Evolutionary conservation across 768 basidiomycete species (phyloP).

Genomic region (Asterophora parasitica): DNA sequence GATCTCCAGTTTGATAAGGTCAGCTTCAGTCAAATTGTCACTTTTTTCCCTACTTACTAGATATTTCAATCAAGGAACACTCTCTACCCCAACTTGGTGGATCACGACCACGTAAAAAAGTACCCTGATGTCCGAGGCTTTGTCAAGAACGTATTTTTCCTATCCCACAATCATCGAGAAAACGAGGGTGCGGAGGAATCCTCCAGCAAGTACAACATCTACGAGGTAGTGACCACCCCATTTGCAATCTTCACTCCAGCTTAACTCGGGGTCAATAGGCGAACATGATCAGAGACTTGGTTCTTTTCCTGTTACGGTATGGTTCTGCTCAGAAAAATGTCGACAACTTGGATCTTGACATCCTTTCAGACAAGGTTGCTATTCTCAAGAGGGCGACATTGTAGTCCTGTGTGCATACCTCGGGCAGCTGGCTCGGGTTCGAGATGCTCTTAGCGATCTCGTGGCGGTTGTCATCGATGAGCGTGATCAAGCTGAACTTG

Average conservation of each 20-base stretch:
- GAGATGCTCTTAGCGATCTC: constrained; percentile 34
- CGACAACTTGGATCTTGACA: neutral
- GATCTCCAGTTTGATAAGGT: constrained; percentile 62
- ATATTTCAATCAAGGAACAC: constrained; percentile 36
- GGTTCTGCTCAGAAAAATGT: neutral
- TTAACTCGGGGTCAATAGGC: constrained; percentile 25
- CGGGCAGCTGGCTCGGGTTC: constrained; percentile 37
- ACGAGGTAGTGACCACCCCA: constrained; percentile 44
- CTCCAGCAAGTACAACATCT: constrained; percentile 59
- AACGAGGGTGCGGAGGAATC: constrained; percentile 58
- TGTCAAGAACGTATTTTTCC: constrained; percentile 60
- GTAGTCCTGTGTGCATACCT: constrained; percentile 45
- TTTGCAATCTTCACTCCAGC: neutral
- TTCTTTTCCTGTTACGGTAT: constrained; percentile 38
- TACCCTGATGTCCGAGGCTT: constrained; percentile 62
- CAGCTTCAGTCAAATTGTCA: constrained; percentile 1
- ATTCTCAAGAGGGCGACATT: constrained; percentile 42
- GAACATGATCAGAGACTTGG: constrained; percentile 39
- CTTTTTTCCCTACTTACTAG: neutral
- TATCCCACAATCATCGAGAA: constrained; percentile 59
- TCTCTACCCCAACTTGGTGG: constrained; percentile 56
- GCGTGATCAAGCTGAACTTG: constrained; percentile 58
- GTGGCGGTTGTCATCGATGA: constrained; percentile 68
- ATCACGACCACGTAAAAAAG: constrained; percentile 44
- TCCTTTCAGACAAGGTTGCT: constrained; percentile 34